phyloP scores from a whole-genome alignment of 331 rosid species.

The Ulmus americana region DNA sequence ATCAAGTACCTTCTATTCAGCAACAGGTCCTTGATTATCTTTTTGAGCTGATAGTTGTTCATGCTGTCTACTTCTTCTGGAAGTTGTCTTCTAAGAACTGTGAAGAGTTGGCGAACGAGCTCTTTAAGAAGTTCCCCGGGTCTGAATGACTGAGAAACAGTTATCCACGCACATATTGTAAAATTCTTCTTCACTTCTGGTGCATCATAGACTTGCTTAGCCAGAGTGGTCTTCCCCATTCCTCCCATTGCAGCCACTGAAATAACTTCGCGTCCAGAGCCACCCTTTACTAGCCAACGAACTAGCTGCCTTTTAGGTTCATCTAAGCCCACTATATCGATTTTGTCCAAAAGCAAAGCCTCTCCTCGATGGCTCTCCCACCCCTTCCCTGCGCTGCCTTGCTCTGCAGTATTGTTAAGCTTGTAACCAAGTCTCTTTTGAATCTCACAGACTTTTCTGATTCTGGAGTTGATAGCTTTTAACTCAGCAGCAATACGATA shows the following conservation, averaged over 20 bases:
- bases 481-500: conserved; percentile 21
- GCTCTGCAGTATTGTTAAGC: conserved; percentile 13
- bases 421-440: conserved; percentile 17
- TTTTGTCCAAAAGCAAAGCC: conserved; percentile 21
- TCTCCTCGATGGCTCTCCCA: conserved; percentile 13
- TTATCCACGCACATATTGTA: conserved; percentile 19
- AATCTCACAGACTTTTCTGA: conserved; percentile 14
- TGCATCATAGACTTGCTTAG: conserved; percentile 20
- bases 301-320: conserved; percentile 12
- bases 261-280: conserved; percentile 16
- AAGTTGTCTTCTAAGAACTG: not conserved
- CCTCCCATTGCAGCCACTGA: conserved; percentile 30
- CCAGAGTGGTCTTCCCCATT: conserved; percentile 29
- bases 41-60: not conserved
- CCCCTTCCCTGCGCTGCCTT: conserved; percentile 3
- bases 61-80: not conserved
- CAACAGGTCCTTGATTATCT: not conserved
- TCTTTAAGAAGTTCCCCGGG: not conserved
- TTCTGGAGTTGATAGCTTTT: conserved; percentile 21
- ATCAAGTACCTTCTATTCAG: not conserved
- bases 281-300: conserved; percentile 15
- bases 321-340: conserved; percentile 20
- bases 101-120: not conserved
- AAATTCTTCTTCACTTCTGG: conserved; percentile 11
- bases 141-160: conserved; percentile 21